Base-by-base conservation (phyloP, 345 rosid species). In the Euphorbia peplus region DNA sequence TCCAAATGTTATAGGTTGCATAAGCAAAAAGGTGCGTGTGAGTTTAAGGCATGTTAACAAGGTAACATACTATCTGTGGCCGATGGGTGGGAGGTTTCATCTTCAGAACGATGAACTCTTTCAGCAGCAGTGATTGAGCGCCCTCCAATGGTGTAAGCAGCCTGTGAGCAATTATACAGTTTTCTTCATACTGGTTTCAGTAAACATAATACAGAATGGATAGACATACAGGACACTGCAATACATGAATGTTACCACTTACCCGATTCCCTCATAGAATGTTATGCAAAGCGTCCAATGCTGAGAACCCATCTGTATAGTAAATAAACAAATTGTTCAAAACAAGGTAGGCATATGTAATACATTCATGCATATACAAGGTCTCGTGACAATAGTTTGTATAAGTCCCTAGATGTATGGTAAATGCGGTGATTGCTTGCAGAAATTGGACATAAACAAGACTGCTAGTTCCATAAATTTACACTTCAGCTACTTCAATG, bases 81-180 rank as follows among this genome's bases (percentile, higher is more conserved):
- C 79, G 82, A 73, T 88, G 78, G 39, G 80, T 69, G 1, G 88
- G 82, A 13, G 87, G 88, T 59, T 85, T 88, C 88, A 79, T 84
- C 81, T 82, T 88, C 73, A 88, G 73, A 73, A 88, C 64, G 21
- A 67, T 60, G 75, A 75, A 84, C 60, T 85, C 90, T 85, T 63
- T 82, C 87, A 35, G 82, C 84, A 72, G 86, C 92, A 71, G 82
- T 84, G 32, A 84, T 63, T 22, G 85, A 76, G 48, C 67, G 81
- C 39, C 90, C 90, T 69, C 92, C 92, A 29, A 88, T 73, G 3
- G 76, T 84, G 69, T 85, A 88, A 67, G 85, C 82, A 66, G 85
- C 90, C 92, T 88, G 77, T 81, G 75, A 18, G 67, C 14, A 58
- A 74, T 68, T 47, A 32, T 50, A 44, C n/a, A 29, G 35, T 69